A percentile compares a stretch with the other conserved stretches of the same genome.
Evolutionary conservation across 495 filamentous ascomycete species (phyloP).

Genomic region (Pyrenopolyporus hunteri): DNA sequence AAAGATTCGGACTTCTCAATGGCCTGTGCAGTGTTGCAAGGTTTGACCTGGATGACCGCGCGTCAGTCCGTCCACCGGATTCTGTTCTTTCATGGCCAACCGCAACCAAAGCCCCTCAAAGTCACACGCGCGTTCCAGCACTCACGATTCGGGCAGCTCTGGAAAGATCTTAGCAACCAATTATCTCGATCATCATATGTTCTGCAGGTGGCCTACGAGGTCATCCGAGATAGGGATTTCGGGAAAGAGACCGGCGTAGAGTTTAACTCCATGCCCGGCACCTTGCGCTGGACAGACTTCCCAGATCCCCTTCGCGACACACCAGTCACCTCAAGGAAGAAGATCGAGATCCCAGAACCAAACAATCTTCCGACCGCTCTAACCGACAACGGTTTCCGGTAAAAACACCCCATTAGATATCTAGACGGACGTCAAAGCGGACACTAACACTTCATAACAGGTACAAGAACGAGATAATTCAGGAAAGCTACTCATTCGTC

Average conservation of each 20-base stretch:
- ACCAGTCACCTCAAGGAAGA: slow-evolving; percentile 48
- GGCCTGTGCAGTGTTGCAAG: slow-evolving; percentile 48
- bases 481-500: slow-evolving; percentile 53
- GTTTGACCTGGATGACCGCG: slow-evolving; percentile 49
- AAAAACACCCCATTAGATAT: not conserved
- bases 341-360: slow-evolving; percentile 46
- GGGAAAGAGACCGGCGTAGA: slow-evolving; percentile 35
- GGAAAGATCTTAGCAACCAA: slow-evolving; percentile 51
- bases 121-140: slow-evolving; percentile 37
- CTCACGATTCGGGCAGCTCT: slow-evolving; percentile 35
- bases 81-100: slow-evolving; percentile 45
- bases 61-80: slow-evolving; percentile 45
- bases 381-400: slow-evolving; percentile 40
- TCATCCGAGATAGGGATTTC: slow-evolving; percentile 45
- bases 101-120: slow-evolving; percentile 44
- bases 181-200: slow-evolving; percentile 48
- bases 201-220: slow-evolving; percentile 47
- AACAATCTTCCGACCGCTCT: slow-evolving; percentile 35
- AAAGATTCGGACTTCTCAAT: slow-evolving; percentile 41
- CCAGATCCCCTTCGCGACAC: slow-evolving; percentile 48
- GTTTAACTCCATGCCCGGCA: slow-evolving; percentile 35
- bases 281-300: slow-evolving; percentile 50
- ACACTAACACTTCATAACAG: slow-evolving; percentile 26
- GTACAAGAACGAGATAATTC: slow-evolving; percentile 46
- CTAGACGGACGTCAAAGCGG: not conserved